Evolutionary conservation across 1,284 basidiomycete genomes (phyloP).

Genomic region (Stereum hirsutum): DNA sequence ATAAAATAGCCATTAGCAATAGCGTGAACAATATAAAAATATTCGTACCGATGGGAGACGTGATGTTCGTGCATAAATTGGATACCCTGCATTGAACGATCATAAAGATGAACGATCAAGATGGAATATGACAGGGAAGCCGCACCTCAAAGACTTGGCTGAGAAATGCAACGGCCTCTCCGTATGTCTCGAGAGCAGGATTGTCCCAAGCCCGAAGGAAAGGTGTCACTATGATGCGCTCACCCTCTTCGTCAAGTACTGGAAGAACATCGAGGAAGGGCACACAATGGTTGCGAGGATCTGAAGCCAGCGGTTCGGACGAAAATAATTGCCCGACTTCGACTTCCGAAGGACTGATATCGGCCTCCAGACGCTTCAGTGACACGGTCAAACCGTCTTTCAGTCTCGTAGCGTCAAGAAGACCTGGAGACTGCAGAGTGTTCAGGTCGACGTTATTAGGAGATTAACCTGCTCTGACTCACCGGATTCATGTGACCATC

Average conservation of each 20-base stretch:
- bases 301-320: conserved; percentile 7
- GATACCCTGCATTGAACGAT: conserved; percentile 11
- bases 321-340: conserved; percentile 14
- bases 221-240: conserved; percentile 18
- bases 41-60: conserved; percentile 16
- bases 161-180: conserved; percentile 20
- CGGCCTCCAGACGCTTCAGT: too few species aligned
- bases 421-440: too few species aligned
- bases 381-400: too few species aligned
- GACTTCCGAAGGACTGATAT: too few species aligned
- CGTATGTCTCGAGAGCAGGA: conserved; percentile 17
- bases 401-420: too few species aligned
- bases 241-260: conserved; percentile 8
- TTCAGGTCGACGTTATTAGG: too few species aligned
- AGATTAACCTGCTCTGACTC: too few species aligned
- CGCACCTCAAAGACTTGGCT: conserved; percentile 20
- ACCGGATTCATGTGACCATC: too few species aligned
- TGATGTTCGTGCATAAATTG: conserved; percentile 16
- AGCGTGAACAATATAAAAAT: not conserved
- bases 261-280: conserved; percentile 16
- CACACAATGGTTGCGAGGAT: conserved; percentile 20
- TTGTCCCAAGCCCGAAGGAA: conserved; percentile 13
- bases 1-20: not conserved
- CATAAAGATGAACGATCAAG: not conserved
- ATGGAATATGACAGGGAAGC: too few species aligned